Percentiles rank a stretch among this genome's conserved stretches.
Conservation (phyloP, 768 basidiomycete genomes). For the Psilocybe subaeruginosa region DNA sequence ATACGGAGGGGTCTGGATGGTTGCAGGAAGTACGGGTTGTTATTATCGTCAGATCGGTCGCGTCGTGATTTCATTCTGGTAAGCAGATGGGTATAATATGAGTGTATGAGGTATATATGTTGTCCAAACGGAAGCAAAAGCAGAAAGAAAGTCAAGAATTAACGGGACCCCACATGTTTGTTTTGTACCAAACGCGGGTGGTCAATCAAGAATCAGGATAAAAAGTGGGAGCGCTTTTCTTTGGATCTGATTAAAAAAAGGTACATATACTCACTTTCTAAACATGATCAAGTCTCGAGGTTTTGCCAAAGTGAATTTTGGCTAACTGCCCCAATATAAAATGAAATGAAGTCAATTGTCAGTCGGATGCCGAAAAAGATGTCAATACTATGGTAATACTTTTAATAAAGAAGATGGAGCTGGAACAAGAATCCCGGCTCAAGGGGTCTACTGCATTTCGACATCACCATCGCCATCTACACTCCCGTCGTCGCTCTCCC, state of each 20-base stretch:
- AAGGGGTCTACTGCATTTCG: slow-evolving; percentile 49
- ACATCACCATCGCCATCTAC: slow-evolving; percentile 60
- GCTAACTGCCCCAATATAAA: neutral
- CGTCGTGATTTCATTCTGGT: slow-evolving; percentile 49
- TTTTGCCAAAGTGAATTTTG: neutral
- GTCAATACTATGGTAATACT: slow-evolving; percentile 30
- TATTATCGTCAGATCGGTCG: slow-evolving; percentile 37
- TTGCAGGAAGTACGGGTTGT: slow-evolving; percentile 24
- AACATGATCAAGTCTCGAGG: slow-evolving; percentile 10
- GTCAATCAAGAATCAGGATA: neutral
- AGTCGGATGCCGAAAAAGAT: slow-evolving; percentile 4
- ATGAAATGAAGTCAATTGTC: slow-evolving; percentile 2
- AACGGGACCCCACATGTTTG: slow-evolving; percentile 8
- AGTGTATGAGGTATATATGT: slow-evolving; percentile 15
- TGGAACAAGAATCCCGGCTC: neutral
- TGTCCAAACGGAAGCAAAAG: slow-evolving; percentile 2
- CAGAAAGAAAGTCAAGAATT: slow-evolving; percentile 5
- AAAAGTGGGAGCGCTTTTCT: neutral
- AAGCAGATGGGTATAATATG: slow-evolving; percentile 21
- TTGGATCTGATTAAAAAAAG: neutral
- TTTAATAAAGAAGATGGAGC: slow-evolving; percentile 22
- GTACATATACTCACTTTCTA: slow-evolving; percentile 8
- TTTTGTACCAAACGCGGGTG: slow-evolving; percentile 7
- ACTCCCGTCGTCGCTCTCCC: slow-evolving; percentile 66
- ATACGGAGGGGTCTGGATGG: slow-evolving; percentile 60